A percentile compares a stretch with the other conserved stretches of the same genome.
These are phyloP conservation scores for Acanthamoeba royreba DNA, from an alignment of 208 protist species.

Conservation along the genomic window DNA sequence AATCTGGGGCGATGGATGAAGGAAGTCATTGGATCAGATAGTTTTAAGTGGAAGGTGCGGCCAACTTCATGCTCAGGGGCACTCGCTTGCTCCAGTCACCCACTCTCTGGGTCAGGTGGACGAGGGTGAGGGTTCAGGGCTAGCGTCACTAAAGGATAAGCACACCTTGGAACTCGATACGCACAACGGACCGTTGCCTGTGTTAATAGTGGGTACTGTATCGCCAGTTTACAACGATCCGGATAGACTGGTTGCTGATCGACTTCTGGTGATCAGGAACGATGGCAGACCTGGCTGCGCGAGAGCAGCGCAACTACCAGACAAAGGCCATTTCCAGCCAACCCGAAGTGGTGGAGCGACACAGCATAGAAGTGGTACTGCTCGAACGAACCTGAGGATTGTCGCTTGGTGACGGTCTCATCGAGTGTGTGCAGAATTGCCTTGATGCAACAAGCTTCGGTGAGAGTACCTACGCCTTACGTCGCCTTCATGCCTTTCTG, in stretches of 20 bases:
- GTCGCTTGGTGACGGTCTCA: background rate
- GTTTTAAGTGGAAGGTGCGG: background rate
- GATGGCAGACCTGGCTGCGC: background rate
- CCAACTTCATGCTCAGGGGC: background rate
- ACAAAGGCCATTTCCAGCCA: background rate
- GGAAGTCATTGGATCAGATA: background rate
- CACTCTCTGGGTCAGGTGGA: background rate
- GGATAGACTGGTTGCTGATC: no score
- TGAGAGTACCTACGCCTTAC: background rate
- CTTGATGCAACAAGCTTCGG: background rate
- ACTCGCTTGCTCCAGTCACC: background rate
- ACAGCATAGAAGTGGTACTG: slow-evolving; percentile 12
- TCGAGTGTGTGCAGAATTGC: background rate
- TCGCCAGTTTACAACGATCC: background rate
- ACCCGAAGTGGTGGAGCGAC: background rate
- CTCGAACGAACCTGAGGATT: no score
- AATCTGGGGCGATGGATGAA: slow-evolving; percentile 22
- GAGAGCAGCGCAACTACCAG: background rate
- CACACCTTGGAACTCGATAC: background rate
- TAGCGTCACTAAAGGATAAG: background rate
- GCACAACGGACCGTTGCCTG: background rate
- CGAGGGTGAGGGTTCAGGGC: background rate
- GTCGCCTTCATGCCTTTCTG: background rate
- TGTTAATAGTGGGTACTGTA: background rate
- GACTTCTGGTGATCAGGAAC: no score